Evolutionary conservation across 495 filamentous ascomycete species (phyloP), one percentile per base, ranked within the genome.

Genomic region (Neurospora sublineolata): DNA sequence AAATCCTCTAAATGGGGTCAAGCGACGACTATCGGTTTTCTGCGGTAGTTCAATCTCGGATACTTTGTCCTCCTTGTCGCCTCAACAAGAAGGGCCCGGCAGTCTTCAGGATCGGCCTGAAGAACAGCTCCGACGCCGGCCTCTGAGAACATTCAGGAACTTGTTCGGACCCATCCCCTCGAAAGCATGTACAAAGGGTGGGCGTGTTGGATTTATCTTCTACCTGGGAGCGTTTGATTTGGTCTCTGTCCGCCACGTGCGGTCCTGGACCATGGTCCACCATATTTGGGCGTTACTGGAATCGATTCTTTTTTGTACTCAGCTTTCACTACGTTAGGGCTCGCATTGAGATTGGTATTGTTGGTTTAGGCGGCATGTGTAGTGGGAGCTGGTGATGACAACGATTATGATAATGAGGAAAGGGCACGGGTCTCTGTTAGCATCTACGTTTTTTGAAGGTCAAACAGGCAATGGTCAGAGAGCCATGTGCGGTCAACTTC

Each of bases 1-100:
- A 94, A 73, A 90, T 97, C 70, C 83, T 99, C 73, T 87, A 73
- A 80, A 71, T 38, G 42, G 37, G 27, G 36, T 70, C 12, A 20
- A 30, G 18, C n/a, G 36, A 42, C n/a, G 18, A 11, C 11, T 20
- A 30, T 40, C 10, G 11, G 33, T 37, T 14, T 20, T 14, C 33
- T 18, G 33, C 18, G 14, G 8, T 20, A 3, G 5, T 23, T 8
- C 2, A 42, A 20, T 12, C 36, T 27, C n/a, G 67, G 46, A 58
- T 58, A 44, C 38, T 27, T 27, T 23, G 30, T 68, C 20, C 30
- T 23, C 41, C 37, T 68, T 14, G 16, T n/a, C 27, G 37, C 8
- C 12, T 16, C 37, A 52, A 23, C 23, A 27, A 9, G 23, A 42
- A 69, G 37, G 68, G 18, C 20, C 37, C n/a, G 4, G 6, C 68